phyloP scores from a whole-genome alignment of 1,284 basidiomycete species.

The Omphalotus olearius region DNA sequence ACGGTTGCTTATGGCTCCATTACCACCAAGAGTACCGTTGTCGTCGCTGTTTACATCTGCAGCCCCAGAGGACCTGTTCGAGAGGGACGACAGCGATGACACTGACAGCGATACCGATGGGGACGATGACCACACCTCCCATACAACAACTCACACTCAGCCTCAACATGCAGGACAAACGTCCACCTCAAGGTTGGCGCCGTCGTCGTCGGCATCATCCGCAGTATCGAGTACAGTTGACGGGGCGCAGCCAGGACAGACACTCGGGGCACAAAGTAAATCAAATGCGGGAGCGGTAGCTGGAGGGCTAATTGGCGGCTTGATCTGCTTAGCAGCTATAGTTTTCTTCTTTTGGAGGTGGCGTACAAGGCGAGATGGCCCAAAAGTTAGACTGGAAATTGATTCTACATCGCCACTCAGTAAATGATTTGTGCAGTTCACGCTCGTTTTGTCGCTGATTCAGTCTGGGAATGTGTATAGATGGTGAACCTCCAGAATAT shows the following conservation, averaged over 20 bases:
- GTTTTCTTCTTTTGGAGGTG: conserved; percentile 6
- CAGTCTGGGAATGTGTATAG: background rate
- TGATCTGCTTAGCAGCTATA: conserved; percentile 4
- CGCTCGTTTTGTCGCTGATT: background rate
- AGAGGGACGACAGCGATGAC: background rate
- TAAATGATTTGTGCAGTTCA: background rate
- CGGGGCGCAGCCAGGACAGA: background rate
- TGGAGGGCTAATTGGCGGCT: conserved; percentile 8
- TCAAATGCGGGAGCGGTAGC: conserved; percentile 9
- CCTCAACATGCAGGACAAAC: background rate
- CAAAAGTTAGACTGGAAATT: conserved; percentile 3
- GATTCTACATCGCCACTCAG: conserved; percentile 4
- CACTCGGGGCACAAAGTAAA: background rate
- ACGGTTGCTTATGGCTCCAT: no score
- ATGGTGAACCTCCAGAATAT: background rate
- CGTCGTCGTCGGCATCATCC: background rate
- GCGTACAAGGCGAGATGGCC: background rate
- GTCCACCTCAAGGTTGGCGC: background rate
- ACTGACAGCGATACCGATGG: conserved; percentile 3
- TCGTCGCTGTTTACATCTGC: no score
- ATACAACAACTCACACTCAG: background rate
- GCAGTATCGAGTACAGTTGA: no score
- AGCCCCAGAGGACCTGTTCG: no score
- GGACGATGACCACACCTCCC: background rate
- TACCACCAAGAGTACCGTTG: no score